Evolutionary conservation across 1,139 yeast species (phyloP), one percentile per base, ranked within the genome.

Genomic region (Sugiyamaella pinicola): DNA sequence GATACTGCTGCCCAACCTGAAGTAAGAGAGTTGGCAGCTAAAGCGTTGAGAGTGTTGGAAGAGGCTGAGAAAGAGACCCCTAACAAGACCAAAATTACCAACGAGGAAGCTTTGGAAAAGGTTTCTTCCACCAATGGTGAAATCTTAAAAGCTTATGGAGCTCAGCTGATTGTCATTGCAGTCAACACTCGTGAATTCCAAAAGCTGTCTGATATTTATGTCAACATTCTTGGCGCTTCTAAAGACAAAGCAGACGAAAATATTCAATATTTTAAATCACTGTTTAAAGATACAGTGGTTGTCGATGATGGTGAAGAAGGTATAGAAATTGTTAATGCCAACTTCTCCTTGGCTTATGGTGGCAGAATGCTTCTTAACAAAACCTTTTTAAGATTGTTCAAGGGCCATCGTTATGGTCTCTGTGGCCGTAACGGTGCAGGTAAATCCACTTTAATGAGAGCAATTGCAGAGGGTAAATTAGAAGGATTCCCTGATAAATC

Each of bases 381-480:
- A 74, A 91, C 99, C 52, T 85, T 79, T 59, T 76, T 93, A 68
- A 81, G 96, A 67, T 79, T 93, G 57, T 77, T 87, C 65, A 90
- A 91, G 75, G 99, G 99, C 63, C 97, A 88, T 73, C 83, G 99
- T 71, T 93, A 93, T 68, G 99, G 99, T 76, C 81, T 93, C 59
- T 90, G 97, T 78, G 99, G 99, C 67, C 83, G 98, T 74, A 93
- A 93, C 71, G 99, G 99, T 80, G 97, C 97, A 55, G 99, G 99
- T 76, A 93, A 93, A 73, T 89, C 97, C 15, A 93, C 99, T 17
- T 78, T 93, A 66, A 91, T 93, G 98, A 82, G 99, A 73, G 87
- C 99, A 35, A 93, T 93, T 66, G 89, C 96, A 53, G 89, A 89
- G 68, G 99, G 98, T 55, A 96, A 93, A 75, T 81, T 93, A 61